phyloP scores from a whole-genome alignment of 805 yeast genomes.

The Kazachstania kunashirensis region DNA sequence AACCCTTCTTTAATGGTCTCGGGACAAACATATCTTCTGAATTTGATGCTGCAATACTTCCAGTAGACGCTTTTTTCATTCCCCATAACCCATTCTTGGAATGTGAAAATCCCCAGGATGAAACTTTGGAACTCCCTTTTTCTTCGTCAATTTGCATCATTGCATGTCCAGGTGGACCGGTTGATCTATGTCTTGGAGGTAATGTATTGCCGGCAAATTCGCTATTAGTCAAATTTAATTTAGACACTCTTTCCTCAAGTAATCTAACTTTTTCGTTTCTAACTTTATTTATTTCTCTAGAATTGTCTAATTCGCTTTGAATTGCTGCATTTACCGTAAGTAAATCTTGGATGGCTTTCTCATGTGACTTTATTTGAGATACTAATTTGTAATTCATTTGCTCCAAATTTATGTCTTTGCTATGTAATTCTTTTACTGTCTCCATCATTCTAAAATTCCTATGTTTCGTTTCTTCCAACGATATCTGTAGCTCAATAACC shows the following conservation, averaged over 20 bases:
- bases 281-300: constrained; percentile 9
- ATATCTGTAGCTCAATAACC: constrained; percentile 14
- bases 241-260: constrained; percentile 9
- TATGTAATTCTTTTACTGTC: constrained; percentile 6
- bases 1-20: constrained; percentile 14
- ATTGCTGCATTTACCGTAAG: constrained; percentile 11
- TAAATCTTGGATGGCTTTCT: constrained; percentile 12
- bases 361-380: constrained; percentile 16
- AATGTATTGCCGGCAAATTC: not conserved
- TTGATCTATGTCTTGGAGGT: constrained; percentile 1
- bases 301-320: constrained; percentile 12
- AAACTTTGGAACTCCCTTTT: not conserved
- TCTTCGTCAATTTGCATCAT: constrained; percentile 1
- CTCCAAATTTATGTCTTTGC: constrained; percentile 12
- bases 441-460: constrained; percentile 6
- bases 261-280: constrained; percentile 10
- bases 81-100: not conserved
- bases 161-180: constrained; percentile 2
- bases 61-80: constrained; percentile 12
- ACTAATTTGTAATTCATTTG: constrained; percentile 18
- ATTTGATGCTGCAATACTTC: constrained; percentile 9
- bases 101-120: constrained; percentile 3
- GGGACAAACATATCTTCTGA: constrained; percentile 10
- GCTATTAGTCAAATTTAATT: not conserved
- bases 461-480: constrained; percentile 14